Conservation (phyloP, 2,329 filamentous ascomycete species). For the Fusarium xylarioides region DNA sequence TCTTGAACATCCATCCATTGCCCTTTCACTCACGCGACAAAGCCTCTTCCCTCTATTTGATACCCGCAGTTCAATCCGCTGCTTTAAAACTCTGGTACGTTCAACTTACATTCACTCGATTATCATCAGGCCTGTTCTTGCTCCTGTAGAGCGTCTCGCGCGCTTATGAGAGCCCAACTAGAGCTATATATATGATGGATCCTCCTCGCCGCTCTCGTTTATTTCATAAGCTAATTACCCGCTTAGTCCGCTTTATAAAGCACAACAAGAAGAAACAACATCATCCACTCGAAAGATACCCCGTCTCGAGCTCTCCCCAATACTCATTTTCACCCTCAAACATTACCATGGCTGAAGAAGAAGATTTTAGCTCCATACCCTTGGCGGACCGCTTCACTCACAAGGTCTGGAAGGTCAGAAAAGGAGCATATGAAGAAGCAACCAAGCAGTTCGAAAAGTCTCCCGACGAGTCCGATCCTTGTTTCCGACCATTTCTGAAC, state of each 20-base stretch:
- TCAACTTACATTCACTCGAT: background rate
- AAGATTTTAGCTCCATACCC: slow-evolving; percentile 83
- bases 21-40: slow-evolving; percentile 32
- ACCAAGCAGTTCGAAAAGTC: slow-evolving; percentile 86
- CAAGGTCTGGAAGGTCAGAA: slow-evolving; percentile 94
- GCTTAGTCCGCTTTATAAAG: slow-evolving; percentile 41
- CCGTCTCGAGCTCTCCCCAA: slow-evolving; percentile 28
- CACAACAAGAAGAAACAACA: slow-evolving; percentile 28
- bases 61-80: slow-evolving; percentile 21
- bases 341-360: slow-evolving; percentile 80
- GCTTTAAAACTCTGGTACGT: slow-evolving; percentile 32
- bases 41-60: slow-evolving; percentile 27
- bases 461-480: slow-evolving; percentile 84
- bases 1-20: slow-evolving; percentile 15
- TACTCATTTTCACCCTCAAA: slow-evolving; percentile 24
- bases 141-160: slow-evolving; percentile 7
- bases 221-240: slow-evolving; percentile 46
- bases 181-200: slow-evolving; percentile 36
- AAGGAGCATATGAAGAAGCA: slow-evolving; percentile 92
- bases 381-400: slow-evolving; percentile 83
- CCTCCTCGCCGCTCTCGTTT: slow-evolving; percentile 32
- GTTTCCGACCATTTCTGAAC: slow-evolving; percentile 86
- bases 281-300: slow-evolving; percentile 34
- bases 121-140: background rate
- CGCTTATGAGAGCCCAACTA: slow-evolving; percentile 14